Base-by-base conservation (phyloP, 148 eudicot genomes). In the Nepenthes gracilis region DNA sequence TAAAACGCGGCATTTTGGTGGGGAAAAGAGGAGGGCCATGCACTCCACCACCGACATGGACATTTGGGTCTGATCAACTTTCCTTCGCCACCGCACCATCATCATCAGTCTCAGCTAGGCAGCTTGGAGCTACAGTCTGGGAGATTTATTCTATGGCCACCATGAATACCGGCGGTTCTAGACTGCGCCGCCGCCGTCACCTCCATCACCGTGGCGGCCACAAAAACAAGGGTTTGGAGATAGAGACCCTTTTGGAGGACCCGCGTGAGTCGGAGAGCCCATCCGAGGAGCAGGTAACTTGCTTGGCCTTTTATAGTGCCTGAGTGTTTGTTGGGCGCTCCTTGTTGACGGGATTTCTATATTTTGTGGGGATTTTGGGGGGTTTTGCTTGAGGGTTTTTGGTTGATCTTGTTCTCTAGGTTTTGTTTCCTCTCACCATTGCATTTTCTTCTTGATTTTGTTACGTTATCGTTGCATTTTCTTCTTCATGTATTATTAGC, bases 11-110 rank as follows among this genome's bases (percentile, higher is more conserved):
- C 54, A 9, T 73, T 64, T 69, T 79, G 72, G 76, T 75, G 14
- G 83, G 85, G 64, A 86, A 80, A 82, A 80, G 81, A 62, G 77
- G 72, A 72, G 83, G 85, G 6, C 66, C 68, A 62, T 71, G 60
- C 53, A 90, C 97, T 11, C 95, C 97, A 38, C 76, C 95, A 49
- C 89, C 95, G n/a, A 82, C 77, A 15, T 85, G 94, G 94, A 78
- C 57, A 63, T 64, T 79, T 62, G 74, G 75, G 65, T 51, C 68
- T 70, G 74, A 71, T 47, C 55, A 70, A 54, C 1, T 70, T 58
- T 12, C 51, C 68, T 48, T 51, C 9, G 55, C 57, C 10, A 9
- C 35, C 23, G 1, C 59, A n/a, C 33, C 47, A 55, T 45, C 47
- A 51, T 38, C 37, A 12, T 9, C 74, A 4, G 70, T 80, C 9